Conservation (phyloP, 2,329 filamentous ascomycete species). For the Aspergillus luchuensis region DNA sequence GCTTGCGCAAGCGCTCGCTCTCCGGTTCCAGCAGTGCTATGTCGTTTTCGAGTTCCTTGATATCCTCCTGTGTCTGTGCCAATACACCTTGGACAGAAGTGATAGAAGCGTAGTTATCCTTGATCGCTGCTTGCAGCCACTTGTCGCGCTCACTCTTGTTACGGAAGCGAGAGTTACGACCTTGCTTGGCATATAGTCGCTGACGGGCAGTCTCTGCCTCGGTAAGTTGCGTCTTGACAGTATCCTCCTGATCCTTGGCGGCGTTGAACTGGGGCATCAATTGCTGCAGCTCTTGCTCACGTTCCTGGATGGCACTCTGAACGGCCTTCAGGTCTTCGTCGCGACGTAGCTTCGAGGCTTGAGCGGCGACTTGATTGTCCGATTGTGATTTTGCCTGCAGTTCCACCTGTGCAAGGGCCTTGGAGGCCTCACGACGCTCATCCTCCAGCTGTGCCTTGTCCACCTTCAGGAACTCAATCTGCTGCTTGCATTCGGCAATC, state of each 20-base stretch:
- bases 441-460: slow-evolving; percentile 87
- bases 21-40: slow-evolving; percentile 74
- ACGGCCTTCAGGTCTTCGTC: slow-evolving; percentile 72
- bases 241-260: slow-evolving; percentile 71
- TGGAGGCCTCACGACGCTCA: slow-evolving; percentile 80
- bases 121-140: slow-evolving; percentile 77
- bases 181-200: slow-evolving; percentile 88
- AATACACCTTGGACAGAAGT: slow-evolving; percentile 81
- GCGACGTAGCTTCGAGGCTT: slow-evolving; percentile 71
- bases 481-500: slow-evolving; percentile 76
- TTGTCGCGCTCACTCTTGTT: slow-evolving; percentile 86
- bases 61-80: slow-evolving; percentile 82
- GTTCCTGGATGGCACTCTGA: slow-evolving; percentile 70
- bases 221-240: slow-evolving; percentile 71
- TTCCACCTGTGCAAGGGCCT: slow-evolving; percentile 80
- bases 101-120: slow-evolving; percentile 74
- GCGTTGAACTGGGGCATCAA: slow-evolving; percentile 76
- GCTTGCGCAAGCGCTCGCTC: slow-evolving; percentile 68
- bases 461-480: slow-evolving; percentile 79
- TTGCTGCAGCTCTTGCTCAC: slow-evolving; percentile 73
- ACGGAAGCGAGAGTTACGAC: slow-evolving; percentile 80
- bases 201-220: slow-evolving; percentile 73
- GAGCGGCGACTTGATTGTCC: slow-evolving; percentile 78
- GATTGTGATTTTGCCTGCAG: slow-evolving; percentile 77
- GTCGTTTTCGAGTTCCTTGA: slow-evolving; percentile 67